A percentile compares a stretch with the other conserved stretches of the same genome.
Evolutionary conservation across 192 early-diverging fungal genomes (phyloP).

Genomic region (Phycomyces blakesleeanus): DNA sequence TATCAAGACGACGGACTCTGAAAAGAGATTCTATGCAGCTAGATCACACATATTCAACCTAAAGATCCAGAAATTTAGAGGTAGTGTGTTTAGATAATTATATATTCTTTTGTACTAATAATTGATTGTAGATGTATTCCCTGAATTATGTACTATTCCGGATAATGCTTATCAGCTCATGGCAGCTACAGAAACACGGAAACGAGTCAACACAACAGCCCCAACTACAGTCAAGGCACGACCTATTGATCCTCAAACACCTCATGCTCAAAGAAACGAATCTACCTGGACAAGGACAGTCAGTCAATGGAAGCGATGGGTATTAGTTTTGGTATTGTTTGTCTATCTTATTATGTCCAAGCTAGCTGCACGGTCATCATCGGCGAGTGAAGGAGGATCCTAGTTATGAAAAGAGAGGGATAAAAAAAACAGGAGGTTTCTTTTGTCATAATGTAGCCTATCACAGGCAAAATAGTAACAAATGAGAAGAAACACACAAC

Average conservation of each 20-base stretch:
- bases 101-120: no score
- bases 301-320: conserved; percentile 54
- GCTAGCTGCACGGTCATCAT: conserved; percentile 31
- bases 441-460: no score
- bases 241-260: conserved; percentile 17
- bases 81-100: no score
- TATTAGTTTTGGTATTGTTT: conserved; percentile 53
- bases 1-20: conserved; percentile 72
- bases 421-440: no score
- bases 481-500: no score
- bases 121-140: conserved; percentile 62
- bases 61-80: conserved; percentile 67
- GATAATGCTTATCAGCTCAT: conserved; percentile 21
- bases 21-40: conserved; percentile 74
- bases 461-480: no score
- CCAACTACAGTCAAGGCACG: conserved; percentile 26
- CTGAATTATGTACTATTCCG: conserved; percentile 69
- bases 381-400: not conserved
- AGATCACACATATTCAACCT: conserved; percentile 82
- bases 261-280: conserved; percentile 13
- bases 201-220: conserved; percentile 13
- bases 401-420: not conserved
- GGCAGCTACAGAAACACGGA: conserved; percentile 12
- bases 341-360: conserved; percentile 54
- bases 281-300: conserved; percentile 33